phyloP scores from a whole-genome alignment of 106 monocot genomes.

The Dioscorea zingiberensis region DNA sequence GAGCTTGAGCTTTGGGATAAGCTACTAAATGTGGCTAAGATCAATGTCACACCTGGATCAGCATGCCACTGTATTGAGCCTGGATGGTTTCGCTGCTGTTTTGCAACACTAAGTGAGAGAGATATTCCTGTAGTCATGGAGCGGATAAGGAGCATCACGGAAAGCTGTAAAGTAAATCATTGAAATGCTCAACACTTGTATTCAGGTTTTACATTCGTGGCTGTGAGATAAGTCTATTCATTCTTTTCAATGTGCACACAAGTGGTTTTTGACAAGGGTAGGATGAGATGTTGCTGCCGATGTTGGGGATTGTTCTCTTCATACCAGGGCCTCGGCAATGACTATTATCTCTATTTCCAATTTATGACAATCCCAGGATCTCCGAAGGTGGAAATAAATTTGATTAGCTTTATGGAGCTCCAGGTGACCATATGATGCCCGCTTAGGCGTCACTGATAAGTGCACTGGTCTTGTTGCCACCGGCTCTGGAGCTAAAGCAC shows the following conservation, averaged over 20 bases:
- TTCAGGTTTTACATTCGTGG: no score
- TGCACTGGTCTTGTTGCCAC: background rate
- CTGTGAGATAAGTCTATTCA: no score
- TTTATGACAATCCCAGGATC: no score
- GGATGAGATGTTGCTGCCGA: no score
- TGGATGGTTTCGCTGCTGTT: slow-evolving; percentile 92
- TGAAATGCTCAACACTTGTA: no score
- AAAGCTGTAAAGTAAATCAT: no score
- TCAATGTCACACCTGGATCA: slow-evolving; percentile 79
- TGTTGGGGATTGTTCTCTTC: no score
- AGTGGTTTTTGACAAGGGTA: no score
- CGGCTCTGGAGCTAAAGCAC: background rate
- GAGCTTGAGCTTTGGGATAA: slow-evolving; percentile 86
- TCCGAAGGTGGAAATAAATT: background rate
- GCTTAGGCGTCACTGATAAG: background rate
- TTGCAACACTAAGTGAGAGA: slow-evolving; percentile 50
- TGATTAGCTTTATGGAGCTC: background rate
- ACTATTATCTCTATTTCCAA: no score
- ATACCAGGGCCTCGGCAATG: no score
- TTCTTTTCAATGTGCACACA: no score
- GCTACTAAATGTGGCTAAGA: slow-evolving; percentile 61
- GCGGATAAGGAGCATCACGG: slow-evolving; percentile 21
- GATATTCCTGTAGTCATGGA: slow-evolving; percentile 85
- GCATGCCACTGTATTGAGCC: slow-evolving; percentile 95
- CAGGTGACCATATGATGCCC: background rate